These are phyloP conservation scores for Aspergillus campestris DNA, from an alignment of 495 filamentous ascomycete genomes.

Conservation along the genomic window DNA sequence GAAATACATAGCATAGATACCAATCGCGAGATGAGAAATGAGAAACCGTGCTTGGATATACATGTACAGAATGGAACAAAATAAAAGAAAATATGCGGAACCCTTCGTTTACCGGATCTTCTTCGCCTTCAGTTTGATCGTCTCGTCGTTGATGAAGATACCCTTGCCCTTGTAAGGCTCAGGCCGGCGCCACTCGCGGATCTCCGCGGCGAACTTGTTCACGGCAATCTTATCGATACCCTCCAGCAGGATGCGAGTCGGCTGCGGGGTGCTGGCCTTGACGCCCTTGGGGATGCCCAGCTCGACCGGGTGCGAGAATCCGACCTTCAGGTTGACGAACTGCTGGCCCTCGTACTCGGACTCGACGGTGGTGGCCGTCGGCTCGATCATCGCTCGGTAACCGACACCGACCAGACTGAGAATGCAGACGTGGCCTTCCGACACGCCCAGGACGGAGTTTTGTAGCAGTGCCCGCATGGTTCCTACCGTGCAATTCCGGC, in stretches of 20 bases:
- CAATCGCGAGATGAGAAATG: conserved; percentile 12
- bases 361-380: conserved; percentile 56
- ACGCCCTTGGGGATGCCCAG: conserved; percentile 74
- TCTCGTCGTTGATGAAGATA: conserved; percentile 95
- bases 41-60: conserved; percentile 29
- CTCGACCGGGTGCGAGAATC: conserved; percentile 92
- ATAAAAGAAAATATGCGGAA: conserved; percentile 13
- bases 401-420: conserved; percentile 93
- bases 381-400: conserved; percentile 81
- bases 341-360: conserved; percentile 70
- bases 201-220: conserved; percentile 82
- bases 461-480: conserved; percentile 83
- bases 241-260: conserved; percentile 89
- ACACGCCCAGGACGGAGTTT: conserved; percentile 85
- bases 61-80: conserved; percentile 27
- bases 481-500: conserved; percentile 37
- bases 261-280: conserved; percentile 80
- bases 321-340: conserved; percentile 87
- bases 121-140: conserved; percentile 94
- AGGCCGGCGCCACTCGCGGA: conserved; percentile 79
- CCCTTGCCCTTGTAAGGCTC: conserved; percentile 99
- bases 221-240: conserved; percentile 76
- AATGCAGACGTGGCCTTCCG: conserved; percentile 90
- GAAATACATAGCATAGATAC: conserved; percentile 28
- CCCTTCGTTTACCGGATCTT: conserved; percentile 74